Percentiles rank a stretch among this genome's conserved stretches.
These are phyloP conservation scores for Calophaca sinica DNA, from an alignment of 306 rosid species.

Conservation along the genomic window DNA sequence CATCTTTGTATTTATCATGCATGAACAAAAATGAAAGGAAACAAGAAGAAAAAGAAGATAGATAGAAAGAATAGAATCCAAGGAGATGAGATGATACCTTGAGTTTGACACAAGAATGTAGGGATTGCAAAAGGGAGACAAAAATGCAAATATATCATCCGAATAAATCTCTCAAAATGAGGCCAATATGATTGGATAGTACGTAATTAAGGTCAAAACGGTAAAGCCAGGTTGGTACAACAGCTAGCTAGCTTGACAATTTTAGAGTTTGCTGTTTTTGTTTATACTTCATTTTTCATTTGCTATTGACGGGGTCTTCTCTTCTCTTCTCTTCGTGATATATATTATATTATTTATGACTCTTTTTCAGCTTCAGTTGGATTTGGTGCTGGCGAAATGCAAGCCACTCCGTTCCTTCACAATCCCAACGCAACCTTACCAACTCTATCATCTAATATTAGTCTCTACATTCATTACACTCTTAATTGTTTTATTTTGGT, in stretches of 20 bases:
- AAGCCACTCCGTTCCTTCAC: constrained; percentile 58
- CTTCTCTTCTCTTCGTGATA: too few relatives aligned
- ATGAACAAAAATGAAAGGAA: background rate
- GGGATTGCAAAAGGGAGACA: constrained; percentile 43
- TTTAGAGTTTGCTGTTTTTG: constrained; percentile 49
- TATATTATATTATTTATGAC: too few relatives aligned
- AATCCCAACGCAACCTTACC: background rate
- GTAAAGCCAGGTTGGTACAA: constrained; percentile 47
- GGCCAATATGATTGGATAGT: background rate
- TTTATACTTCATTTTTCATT: constrained; percentile 14
- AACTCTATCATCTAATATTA: constrained; percentile 15
- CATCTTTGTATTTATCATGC: too few relatives aligned
- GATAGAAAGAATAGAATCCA: background rate
- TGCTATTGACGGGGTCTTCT: constrained; percentile 52
- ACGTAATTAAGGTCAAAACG: constrained; percentile 20
- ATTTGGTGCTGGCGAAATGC: constrained; percentile 50
- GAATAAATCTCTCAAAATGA: constrained; percentile 43
- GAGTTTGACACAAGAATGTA: constrained; percentile 49
- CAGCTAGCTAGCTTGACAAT: constrained; percentile 29
- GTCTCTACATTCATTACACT: background rate
- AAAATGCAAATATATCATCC: constrained; percentile 50
- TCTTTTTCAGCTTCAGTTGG: constrained; percentile 19
- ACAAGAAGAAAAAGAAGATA: constrained; percentile 3
- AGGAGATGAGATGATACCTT: constrained; percentile 43
- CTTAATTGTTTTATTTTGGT: background rate